These are phyloP conservation scores for Funneliformis geosporum DNA, from an alignment of 192 early-diverging fungal genomes.

Conservation along the genomic window DNA sequence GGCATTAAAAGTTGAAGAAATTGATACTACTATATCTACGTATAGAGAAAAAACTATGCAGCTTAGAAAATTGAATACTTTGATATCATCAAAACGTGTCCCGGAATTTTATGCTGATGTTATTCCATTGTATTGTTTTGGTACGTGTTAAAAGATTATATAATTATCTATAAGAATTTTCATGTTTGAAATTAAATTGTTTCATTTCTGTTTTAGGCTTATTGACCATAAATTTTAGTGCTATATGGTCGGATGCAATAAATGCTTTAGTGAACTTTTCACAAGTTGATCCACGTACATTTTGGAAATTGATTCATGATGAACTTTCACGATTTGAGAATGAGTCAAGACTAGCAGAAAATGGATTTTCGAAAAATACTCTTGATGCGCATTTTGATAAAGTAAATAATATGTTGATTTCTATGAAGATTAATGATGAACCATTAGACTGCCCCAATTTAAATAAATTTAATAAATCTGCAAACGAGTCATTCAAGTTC, in stretches of 20 bases:
- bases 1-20: slow-evolving; percentile 65
- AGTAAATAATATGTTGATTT: not conserved
- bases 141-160: slow-evolving; percentile 36
- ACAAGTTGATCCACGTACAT: slow-evolving; percentile 50
- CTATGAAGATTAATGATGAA: slow-evolving; percentile 36
- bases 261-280: slow-evolving; percentile 58
- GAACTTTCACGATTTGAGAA: slow-evolving; percentile 62
- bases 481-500: slow-evolving; percentile 39
- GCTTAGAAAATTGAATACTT: slow-evolving; percentile 69
- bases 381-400: slow-evolving; percentile 38
- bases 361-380: slow-evolving; percentile 48
- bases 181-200: not conserved
- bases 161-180: not conserved
- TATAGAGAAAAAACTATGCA: slow-evolving; percentile 81
- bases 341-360: slow-evolving; percentile 56
- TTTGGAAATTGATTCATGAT: slow-evolving; percentile 64
- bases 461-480: slow-evolving; percentile 40
- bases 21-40: slow-evolving; percentile 58
- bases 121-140: slow-evolving; percentile 66
- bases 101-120: slow-evolving; percentile 72
- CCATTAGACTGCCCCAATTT: slow-evolving; percentile 60
- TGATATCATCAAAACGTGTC: slow-evolving; percentile 60
- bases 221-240: slow-evolving; percentile 79
- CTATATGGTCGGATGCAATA: slow-evolving; percentile 80
- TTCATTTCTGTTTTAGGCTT: slow-evolving; percentile 46